These are phyloP conservation scores for Spergularia bocconei DNA, from an alignment of 148 eudicot genomes.

Conservation along the genomic window DNA sequence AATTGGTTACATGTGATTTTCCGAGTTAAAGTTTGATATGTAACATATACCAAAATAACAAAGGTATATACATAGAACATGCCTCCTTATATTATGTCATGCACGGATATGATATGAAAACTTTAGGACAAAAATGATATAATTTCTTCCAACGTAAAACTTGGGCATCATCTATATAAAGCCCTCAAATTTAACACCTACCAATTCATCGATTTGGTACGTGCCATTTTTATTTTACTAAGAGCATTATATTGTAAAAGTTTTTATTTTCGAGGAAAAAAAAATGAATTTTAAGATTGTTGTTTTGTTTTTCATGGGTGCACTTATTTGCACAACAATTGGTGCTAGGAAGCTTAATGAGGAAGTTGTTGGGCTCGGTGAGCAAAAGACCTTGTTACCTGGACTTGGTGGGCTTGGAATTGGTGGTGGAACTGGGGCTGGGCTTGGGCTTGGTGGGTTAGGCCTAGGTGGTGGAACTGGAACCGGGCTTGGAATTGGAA, in stretches of 20 bases:
- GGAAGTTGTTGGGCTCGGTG: constrained; percentile 20
- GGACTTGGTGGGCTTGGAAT: constrained; percentile 21
- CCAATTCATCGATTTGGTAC: constrained; percentile 1
- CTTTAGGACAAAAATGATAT: not conserved
- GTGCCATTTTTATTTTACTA: not conserved
- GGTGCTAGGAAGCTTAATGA: constrained; percentile 38
- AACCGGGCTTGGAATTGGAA: constrained; percentile 16
- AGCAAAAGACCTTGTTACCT: constrained; percentile 25
- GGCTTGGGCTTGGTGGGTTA: constrained; percentile 20
- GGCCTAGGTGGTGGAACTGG: constrained; percentile 20
- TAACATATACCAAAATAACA: not conserved
- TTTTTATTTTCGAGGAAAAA: not conserved
- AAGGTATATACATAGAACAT: constrained; percentile 4
- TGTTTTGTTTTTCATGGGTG: constrained; percentile 29
- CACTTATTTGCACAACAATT: constrained; percentile 24
- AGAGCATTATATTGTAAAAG: not conserved
- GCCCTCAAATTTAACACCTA: not conserved
- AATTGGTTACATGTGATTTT: constrained; percentile 2
- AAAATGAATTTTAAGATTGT: constrained; percentile 21
- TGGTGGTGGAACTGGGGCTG: constrained; percentile 23
- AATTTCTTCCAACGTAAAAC: constrained; percentile 11
- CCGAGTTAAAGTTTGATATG: not conserved
- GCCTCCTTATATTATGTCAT: not conserved
- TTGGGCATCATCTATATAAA: constrained; percentile 30
- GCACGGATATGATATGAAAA: constrained; percentile 19